Conservation (phyloP, 495 filamentous ascomycete genomes). For the Penicillium paxilli region DNA sequence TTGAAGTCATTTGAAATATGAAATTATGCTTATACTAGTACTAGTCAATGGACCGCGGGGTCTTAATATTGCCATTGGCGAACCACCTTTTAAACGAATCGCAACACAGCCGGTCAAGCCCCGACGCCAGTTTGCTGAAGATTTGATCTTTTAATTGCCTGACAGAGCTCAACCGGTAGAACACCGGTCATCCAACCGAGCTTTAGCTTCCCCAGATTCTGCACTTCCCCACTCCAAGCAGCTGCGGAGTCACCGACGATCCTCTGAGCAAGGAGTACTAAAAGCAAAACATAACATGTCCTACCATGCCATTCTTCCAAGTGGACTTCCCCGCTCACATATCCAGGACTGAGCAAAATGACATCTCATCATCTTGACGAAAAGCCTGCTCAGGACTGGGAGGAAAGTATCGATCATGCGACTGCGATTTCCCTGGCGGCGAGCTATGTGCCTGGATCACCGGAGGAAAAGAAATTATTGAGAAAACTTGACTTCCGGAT, state of each 20-base stretch:
- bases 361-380: neutral
- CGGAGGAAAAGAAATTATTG: conserved; percentile 4
- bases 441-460: neutral
- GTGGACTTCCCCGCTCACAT: neutral
- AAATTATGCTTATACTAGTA: no score
- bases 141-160: no score
- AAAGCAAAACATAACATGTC: no score
- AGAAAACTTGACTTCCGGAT: conserved; percentile 8
- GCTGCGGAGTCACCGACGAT: neutral
- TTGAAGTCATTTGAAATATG: neutral
- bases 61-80: no score
- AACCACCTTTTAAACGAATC: no score
- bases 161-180: neutral
- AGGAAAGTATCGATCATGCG: neutral
- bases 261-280: neutral
- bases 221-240: neutral
- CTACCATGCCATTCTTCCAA: neutral
- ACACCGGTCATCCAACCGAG: neutral
- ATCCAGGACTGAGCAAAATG: no score
- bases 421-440: neutral
- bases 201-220: neutral
- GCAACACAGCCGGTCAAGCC: neutral
- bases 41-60: no score
- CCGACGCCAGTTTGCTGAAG: no score
- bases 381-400: neutral